Base-by-base conservation (phyloP, 2,329 filamentous ascomycete genomes). In the Alternaria angustiovoidea region DNA sequence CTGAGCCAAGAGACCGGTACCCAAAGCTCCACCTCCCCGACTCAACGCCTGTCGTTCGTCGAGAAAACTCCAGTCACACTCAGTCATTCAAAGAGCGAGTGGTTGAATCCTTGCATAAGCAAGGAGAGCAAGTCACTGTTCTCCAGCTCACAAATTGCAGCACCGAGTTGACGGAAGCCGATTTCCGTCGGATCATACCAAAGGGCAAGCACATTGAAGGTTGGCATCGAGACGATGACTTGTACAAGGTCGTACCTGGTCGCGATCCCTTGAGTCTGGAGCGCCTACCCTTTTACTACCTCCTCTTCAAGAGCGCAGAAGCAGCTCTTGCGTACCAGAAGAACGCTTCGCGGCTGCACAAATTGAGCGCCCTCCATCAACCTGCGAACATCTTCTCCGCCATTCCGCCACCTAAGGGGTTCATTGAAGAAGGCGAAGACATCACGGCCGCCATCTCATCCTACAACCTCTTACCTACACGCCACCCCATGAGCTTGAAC, bases 121-220 rank as follows among this genome's bases (percentile, higher is more conserved):
- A 67, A 32, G 64, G 68, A 39, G 70, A 80, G 58, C 58, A 73
- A 5, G 70, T 76, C 6, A 78, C 78, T 1, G 75, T 81, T 68
- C 81, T 94, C 41, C 81, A 89, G 42, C 78, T 93, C 38, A 81
- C 81, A 20, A 85, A 86, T 39, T 77, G 74, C 61, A 77, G 75
- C 59, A 77, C 67, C 16, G 68, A 85, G 20, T 82, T 94, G 43
- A 81, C 82, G 20, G 86, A 89, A 67, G 86, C 85, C 65, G 91
- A 94, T 79, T 94, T 94, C 77, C 84, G 87, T 64, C 88, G 91
- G 56, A 78, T 93, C 18, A 84, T 87, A 5, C 85, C 85, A 1
- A 86, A 84, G 68, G 87, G 87, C 46, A 78, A 82, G 54, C 87
- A 91, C 67, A 85, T 94, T 34, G 87, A 90, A 62, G 85, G 85